Conservation (phyloP, 1,284 basidiomycete genomes). For the Heterobasidion parviporum region DNA sequence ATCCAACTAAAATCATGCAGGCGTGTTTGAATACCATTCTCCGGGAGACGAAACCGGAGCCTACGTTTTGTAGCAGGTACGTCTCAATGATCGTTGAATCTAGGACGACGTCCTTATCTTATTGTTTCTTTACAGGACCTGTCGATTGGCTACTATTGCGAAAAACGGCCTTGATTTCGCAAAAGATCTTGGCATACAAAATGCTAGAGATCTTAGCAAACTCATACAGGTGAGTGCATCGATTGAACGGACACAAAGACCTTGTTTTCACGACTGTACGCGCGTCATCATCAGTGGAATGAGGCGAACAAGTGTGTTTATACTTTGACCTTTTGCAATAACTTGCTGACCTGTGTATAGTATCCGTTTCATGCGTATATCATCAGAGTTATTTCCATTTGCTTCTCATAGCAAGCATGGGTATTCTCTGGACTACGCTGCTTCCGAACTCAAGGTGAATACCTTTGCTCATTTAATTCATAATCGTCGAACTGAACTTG, state of each 20-base stretch:
- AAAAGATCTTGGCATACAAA: constrained; percentile 72
- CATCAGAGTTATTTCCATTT: constrained; percentile 89
- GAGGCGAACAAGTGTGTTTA: constrained; percentile 51
- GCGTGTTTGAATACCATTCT: constrained; percentile 84
- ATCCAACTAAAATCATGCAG: constrained; percentile 29
- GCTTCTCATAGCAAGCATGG: constrained; percentile 78
- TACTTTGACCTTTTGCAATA: background rate
- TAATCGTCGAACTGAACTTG: no score
- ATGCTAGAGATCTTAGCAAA: constrained; percentile 60
- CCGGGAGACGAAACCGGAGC: constrained; percentile 58
- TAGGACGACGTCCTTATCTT: background rate
- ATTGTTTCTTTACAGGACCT: constrained; percentile 16
- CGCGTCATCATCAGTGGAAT: constrained; percentile 54
- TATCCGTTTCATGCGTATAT: constrained; percentile 77
- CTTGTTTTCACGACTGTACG: background rate
- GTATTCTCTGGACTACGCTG: constrained; percentile 69
- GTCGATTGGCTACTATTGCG: constrained; percentile 68
- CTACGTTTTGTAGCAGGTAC: constrained; percentile 69
- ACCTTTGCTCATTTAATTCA: background rate
- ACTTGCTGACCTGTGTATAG: constrained; percentile 16
- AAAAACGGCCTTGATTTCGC: constrained; percentile 79
- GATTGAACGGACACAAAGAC: background rate
- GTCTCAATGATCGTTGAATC: constrained; percentile 19
- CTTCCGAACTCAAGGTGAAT: constrained; percentile 36
- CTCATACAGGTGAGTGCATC: constrained; percentile 39